Evolutionary conservation across 306 rosid species (phyloP).

Genomic region (Cyamopsis tetragonoloba): DNA sequence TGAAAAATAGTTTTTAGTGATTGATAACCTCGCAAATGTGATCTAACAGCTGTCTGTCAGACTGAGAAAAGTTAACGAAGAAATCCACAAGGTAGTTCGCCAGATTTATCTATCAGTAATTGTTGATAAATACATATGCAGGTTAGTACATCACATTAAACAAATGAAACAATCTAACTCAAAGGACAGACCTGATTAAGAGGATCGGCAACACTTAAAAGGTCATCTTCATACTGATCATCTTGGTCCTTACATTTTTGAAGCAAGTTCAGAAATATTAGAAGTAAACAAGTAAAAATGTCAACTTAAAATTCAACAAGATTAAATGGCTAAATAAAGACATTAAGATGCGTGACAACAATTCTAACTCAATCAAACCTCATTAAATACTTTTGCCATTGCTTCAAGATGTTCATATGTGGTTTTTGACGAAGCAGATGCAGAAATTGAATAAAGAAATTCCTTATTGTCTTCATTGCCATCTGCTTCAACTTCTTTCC

Average conservation of each 20-base stretch:
- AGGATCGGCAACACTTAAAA: slow-evolving; percentile 71
- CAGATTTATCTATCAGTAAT: slow-evolving; percentile 63
- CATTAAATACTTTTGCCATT: slow-evolving; percentile 70
- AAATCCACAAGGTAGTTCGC: slow-evolving; percentile 65
- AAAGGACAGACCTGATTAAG: slow-evolving; percentile 64
- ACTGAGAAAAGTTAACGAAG: slow-evolving; percentile 54
- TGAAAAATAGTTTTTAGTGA: background rate
- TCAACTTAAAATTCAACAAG: background rate
- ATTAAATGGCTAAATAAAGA: slow-evolving; percentile 4
- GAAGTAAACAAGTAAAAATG: background rate
- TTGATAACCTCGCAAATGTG: slow-evolving; percentile 61
- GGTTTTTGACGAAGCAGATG: slow-evolving; percentile 52
- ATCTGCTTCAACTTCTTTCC: slow-evolving; percentile 80
- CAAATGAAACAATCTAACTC: background rate
- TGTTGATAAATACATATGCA: background rate
- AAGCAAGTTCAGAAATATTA: slow-evolving; percentile 29
- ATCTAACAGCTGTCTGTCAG: slow-evolving; percentile 55
- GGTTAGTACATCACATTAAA: background rate
- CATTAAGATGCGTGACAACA: background rate
- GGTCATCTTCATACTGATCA: slow-evolving; percentile 72
- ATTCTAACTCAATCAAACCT: slow-evolving; percentile 48
- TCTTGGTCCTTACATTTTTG: slow-evolving; percentile 60
- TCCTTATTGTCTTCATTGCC: slow-evolving; percentile 46
- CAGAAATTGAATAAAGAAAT: slow-evolving; percentile 46
- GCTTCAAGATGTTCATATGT: slow-evolving; percentile 76